A percentile compares a stretch with the other conserved stretches of the same genome.
These are phyloP conservation scores for thale cress (Arabidopsis thaliana) DNA, from an alignment of 345 rosid species.

Conservation along the genomic window TAIR10.1 NC_003074.8:22724001-22724500, in stretches of 20 bases:
- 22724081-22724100: conserved; percentile 10
- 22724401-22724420: neutral
- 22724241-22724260: conserved; percentile 8
- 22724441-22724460: conserved; percentile 82
- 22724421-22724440: conserved; percentile 60
- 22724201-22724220: conserved; percentile 17
- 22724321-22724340: conserved; percentile 77
- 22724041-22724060: conserved; percentile 2
- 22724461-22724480: conserved; percentile 90
- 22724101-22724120: neutral
- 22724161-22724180: conserved; percentile 20
- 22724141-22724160: conserved; percentile 3
- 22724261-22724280: conserved; percentile 84
- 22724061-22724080: conserved; percentile 10
- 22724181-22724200: conserved; percentile 12
- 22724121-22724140: conserved; percentile 1
- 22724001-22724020: conserved; percentile 21
- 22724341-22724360: conserved; percentile 29
- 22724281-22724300: conserved; percentile 88
- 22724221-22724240: neutral
- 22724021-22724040: neutral
- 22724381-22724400: conserved; percentile 12
- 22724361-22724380: conserved; percentile 9
- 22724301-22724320: conserved; percentile 86
- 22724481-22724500: conserved; percentile 85